Conservation (phyloP, 1,284 basidiomycete genomes). For the Mycena sp. region DNA sequence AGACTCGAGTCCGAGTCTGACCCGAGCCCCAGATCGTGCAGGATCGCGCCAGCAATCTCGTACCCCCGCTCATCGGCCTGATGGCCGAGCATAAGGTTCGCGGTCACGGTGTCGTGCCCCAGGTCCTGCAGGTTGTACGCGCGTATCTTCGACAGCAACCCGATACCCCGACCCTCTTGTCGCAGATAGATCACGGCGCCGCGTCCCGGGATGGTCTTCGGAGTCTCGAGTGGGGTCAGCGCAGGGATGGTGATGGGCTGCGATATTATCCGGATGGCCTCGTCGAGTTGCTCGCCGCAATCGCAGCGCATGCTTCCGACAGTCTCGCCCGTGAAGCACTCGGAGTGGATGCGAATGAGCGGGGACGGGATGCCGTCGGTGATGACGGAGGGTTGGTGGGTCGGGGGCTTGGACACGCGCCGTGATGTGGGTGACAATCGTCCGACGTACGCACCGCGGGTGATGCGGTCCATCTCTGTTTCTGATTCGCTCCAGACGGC, state of each 20-base stretch:
- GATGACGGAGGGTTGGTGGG: slow-evolving; percentile 27
- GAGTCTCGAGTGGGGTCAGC: slow-evolving; percentile 31
- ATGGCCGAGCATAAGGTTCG: slow-evolving; percentile 96
- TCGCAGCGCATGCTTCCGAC: slow-evolving; percentile 99
- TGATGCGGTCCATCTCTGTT: slow-evolving; percentile 94
- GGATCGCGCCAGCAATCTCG: slow-evolving; percentile 90
- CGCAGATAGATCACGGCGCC: slow-evolving; percentile 98
- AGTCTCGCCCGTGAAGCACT: slow-evolving; percentile 95
- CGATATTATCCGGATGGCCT: slow-evolving; percentile 93
- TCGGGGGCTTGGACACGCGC: slow-evolving; percentile 44
- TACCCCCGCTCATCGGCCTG: slow-evolving; percentile 95
- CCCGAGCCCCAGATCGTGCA: slow-evolving; percentile 88
- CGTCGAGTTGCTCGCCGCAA: slow-evolving; percentile 98
- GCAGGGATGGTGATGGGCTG: slow-evolving; percentile 65
- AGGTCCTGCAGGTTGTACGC: slow-evolving; percentile 99
- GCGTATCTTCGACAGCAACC: slow-evolving; percentile 93
- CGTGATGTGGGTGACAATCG: slow-evolving; percentile 73
- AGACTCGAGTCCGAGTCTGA: slow-evolving; percentile 44
- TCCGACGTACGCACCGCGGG: slow-evolving; percentile 94
- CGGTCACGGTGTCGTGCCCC: slow-evolving; percentile 97
- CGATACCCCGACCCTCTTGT: slow-evolving; percentile 99
- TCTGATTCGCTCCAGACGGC: slow-evolving; percentile 88
- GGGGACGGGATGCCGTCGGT: slow-evolving; percentile 68
- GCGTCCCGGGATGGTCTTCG: slow-evolving; percentile 73
- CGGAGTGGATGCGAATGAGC: slow-evolving; percentile 95